A percentile compares a stretch with the other conserved stretches of the same genome.
phyloP scores from a whole-genome alignment of 2,329 filamentous ascomycete species.

The Botrytis fragariae region DNA sequence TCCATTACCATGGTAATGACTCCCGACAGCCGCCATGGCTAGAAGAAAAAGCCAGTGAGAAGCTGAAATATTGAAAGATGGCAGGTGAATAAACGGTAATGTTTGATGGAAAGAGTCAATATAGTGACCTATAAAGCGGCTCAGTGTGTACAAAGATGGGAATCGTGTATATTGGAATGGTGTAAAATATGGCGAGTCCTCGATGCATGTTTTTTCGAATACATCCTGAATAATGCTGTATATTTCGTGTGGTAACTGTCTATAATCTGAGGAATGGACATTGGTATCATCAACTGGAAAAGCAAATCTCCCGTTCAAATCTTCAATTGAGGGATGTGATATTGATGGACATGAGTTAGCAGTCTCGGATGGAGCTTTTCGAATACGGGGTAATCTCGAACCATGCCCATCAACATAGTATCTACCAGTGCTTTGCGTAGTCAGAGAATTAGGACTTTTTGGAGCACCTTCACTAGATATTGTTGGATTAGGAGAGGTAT shows the following conservation, averaged over 20 bases:
- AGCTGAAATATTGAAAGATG: slow-evolving; percentile 25
- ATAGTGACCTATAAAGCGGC: slow-evolving; percentile 39
- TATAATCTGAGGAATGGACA: not conserved
- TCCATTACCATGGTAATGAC: slow-evolving; percentile 37
- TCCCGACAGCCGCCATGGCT: slow-evolving; percentile 43
- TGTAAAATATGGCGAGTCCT: slow-evolving; percentile 22
- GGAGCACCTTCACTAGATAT: slow-evolving; percentile 10
- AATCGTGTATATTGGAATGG: slow-evolving; percentile 24
- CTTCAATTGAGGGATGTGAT: not conserved
- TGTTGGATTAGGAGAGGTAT: slow-evolving; percentile 24
- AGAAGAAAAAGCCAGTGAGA: slow-evolving; percentile 43
- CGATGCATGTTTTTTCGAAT: slow-evolving; percentile 28
- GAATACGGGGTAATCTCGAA: slow-evolving; percentile 30
- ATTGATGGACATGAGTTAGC: slow-evolving; percentile 20
- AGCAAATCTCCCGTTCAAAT: slow-evolving; percentile 8
- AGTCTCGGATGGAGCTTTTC: slow-evolving; percentile 26
- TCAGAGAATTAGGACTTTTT: slow-evolving; percentile 20
- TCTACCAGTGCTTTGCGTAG: slow-evolving; percentile 24
- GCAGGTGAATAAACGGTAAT: slow-evolving; percentile 4
- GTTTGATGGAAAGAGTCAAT: slow-evolving; percentile 41
- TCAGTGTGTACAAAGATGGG: slow-evolving; percentile 25
- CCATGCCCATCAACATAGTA: slow-evolving; percentile 36
- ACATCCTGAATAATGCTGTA: slow-evolving; percentile 27
- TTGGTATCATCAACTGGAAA: slow-evolving; percentile 23
- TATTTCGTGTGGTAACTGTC: slow-evolving; percentile 21